Conservation (phyloP, 495 filamentous ascomycete genomes). For the Xylaria castorea region DNA sequence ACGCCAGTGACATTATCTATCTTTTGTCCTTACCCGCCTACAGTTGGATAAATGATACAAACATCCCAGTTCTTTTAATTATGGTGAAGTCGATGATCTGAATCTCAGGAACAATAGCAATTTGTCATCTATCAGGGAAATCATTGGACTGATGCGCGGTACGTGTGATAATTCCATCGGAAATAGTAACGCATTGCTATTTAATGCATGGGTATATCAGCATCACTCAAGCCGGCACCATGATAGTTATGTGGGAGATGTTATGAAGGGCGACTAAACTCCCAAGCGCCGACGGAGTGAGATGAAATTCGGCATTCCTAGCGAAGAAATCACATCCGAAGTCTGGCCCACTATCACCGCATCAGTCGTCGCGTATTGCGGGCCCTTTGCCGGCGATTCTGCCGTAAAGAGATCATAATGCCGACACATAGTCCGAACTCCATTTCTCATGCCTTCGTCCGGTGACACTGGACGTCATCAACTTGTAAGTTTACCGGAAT, state of each 20-base stretch:
- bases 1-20: not conserved
- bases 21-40: not conserved
- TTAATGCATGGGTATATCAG: not conserved
- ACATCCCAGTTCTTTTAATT: not conserved
- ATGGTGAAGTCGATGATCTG: too few species aligned
- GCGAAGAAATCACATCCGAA: not conserved
- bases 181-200: not conserved
- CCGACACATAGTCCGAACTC: not conserved
- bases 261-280: not conserved
- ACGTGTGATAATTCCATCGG: not conserved
- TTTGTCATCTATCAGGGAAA: not conserved
- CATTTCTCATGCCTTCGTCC: not conserved
- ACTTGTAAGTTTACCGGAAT: constrained; percentile 3
- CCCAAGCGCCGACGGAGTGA: not conserved
- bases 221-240: not conserved
- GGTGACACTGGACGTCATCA: not conserved
- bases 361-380: not conserved
- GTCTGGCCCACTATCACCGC: not conserved
- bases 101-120: not conserved
- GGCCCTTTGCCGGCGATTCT: not conserved
- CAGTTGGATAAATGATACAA: not conserved
- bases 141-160: not conserved
- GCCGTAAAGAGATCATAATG: not conserved
- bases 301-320: not conserved
- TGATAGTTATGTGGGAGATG: not conserved